Evolutionary conservation across 2,329 filamentous ascomycete genomes (phyloP), one percentile per base, ranked within the genome.

Genomic region (Thelonectria blattea): DNA sequence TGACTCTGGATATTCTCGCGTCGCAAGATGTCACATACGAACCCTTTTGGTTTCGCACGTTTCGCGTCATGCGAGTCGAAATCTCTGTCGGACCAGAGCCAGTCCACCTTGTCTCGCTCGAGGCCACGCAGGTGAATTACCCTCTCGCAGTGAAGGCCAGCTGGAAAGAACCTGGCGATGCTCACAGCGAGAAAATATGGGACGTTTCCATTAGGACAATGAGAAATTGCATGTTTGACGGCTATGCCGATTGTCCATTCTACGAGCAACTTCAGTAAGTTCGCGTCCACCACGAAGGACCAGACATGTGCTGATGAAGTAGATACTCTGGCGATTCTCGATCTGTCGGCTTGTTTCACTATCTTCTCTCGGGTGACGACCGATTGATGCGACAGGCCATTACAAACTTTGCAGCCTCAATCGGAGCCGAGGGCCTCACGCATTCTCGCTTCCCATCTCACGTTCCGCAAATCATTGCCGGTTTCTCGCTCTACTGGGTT

Each of bases 401-500:
- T 17, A 60, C 59, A 20, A 68, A 72, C 27, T 67, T 73, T 50
- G 65, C 68, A 14, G 60, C 67, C 10, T 69, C 70, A 0, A 56
- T 65, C 12, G 50, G 65, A 20, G 30, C 53, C 22, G 68, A 70
- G 49, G 76, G 76, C 1, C 70, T 78, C 5, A 74, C 73, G 0
- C 71, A 73, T 49, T 75, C 72, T 12, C 74, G 76, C 2, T 71
- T 73, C 42, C 76, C 76, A 5, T 75, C 74, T 0, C 75, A 77
- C 46, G 67, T 71, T 1, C 69, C 70, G 3, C 74, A 77, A 52
- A 67, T 76, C 45, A 78, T 78, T 49, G 71, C 74, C n/a, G 67
- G 68, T 12, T 79, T 78, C 56, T 73, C 75, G 1, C 70, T 78
- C 0, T 78, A 72, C 65, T 78, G 75, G 76, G 68, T 77, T 11